A percentile compares a stretch with the other conserved stretches of the same genome.
These are phyloP conservation scores for Tuctoria greenei DNA, from an alignment of 176 grass and related monocot species.

Conservation along the genomic window DNA sequence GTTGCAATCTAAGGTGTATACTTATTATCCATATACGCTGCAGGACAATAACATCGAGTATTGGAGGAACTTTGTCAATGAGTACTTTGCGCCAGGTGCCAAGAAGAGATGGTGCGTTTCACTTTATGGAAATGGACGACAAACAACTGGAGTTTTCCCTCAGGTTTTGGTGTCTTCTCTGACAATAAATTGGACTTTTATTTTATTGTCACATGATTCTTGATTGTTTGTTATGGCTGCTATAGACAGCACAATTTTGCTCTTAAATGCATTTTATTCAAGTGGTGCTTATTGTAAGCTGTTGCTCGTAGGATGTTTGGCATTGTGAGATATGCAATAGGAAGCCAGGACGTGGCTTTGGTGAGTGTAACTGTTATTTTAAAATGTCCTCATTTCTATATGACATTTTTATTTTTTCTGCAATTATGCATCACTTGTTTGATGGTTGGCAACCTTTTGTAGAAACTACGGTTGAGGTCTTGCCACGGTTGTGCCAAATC, in stretches of 20 bases:
- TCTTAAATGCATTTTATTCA: background rate
- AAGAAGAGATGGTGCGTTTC: conserved; percentile 99
- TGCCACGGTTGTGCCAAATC: conserved; percentile 92
- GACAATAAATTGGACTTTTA: background rate
- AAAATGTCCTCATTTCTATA: background rate
- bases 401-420: background rate
- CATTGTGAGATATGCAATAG: conserved; percentile 95
- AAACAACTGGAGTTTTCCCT: conserved; percentile 99
- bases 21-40: conserved; percentile 9
- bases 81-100: conserved; percentile 90
- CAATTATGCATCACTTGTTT: background rate
- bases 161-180: conserved; percentile 50
- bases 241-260: background rate
- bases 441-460: conserved; percentile 20
- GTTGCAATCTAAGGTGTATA: background rate
- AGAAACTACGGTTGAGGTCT: conserved; percentile 98
- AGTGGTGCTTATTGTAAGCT: background rate
- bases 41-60: conserved; percentile 99
- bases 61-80: conserved; percentile 95
- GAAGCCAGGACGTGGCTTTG: conserved; percentile 92
- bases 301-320: conserved; percentile 83
- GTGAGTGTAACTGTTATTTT: conserved; percentile 49
- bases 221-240: background rate
- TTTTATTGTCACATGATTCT: background rate
- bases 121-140: conserved; percentile 88